Evolutionary conservation across 2,329 filamentous ascomycete species (phyloP), one percentile per base, ranked within the genome.

Genomic region (Colletotrichum lentis): DNA sequence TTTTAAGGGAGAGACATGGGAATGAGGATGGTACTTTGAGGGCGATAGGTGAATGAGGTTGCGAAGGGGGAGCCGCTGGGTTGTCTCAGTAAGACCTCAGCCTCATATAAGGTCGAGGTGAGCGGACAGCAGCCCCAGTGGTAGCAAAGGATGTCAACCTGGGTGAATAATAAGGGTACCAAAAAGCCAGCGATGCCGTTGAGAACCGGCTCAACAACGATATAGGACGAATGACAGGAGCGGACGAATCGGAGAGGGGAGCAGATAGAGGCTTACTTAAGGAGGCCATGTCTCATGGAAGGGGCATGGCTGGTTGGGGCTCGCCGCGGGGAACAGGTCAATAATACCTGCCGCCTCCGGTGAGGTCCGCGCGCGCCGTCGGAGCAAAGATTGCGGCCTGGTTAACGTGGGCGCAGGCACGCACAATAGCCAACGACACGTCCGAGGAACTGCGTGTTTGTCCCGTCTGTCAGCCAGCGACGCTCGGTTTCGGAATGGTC

Each of bases 281-380:
- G 62, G 66, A 68, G 52, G 66, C 66, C 66, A 68, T 68, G 66
- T 68, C 65, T 68, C 66, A 68, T 31, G 43, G 49, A 65, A 44
- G 65, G 8, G 31, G 43, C 66, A 68, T 61, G 55, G 50, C 62
- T 24, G 50, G 55, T 24, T 56, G 55, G 62, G 55, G 22, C 41
- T 50, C 49, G 56, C 65, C 49, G 31, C 31, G 20, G 55, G 54
- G 55, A 60, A 27, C 50, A 56, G 52, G 62, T 65, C 41, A 67
- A 64, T 64, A 39, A 59, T 68, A 56, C 50, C 62, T 65, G 62
- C 62, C 24, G 35, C 37, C 54, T 55, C 37, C n/a, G 46, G 31
- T 49, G 43, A 50, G 64, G 54, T 44, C 52, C 44, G 53, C 44
- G 59, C 44, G 52, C 64, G 35, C 50, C 44, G 54, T 55, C 52